Evolutionary conservation across 345 rosid genomes (phyloP).

Genomic region (Moringa oleifera): DNA sequence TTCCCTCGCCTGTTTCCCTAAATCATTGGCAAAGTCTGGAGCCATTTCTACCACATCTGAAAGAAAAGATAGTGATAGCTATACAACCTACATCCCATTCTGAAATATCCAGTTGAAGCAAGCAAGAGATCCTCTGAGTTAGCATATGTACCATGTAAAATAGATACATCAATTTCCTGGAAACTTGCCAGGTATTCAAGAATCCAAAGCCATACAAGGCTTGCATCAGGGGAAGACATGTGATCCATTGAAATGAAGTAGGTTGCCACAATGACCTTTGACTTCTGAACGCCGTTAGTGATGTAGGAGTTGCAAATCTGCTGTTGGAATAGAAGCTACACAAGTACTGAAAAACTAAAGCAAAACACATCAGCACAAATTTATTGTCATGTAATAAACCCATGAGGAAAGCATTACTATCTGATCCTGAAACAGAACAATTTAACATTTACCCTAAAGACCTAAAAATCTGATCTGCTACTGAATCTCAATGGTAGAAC

Average conservation of each 20-base stretch:
- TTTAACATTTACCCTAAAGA: too few species aligned
- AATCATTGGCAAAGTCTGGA: slow-evolving; percentile 27
- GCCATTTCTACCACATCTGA: slow-evolving; percentile 43
- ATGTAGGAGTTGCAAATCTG: too few species aligned
- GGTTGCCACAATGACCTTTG: too few species aligned
- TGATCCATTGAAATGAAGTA: slow-evolving; percentile 8
- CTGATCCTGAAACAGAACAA: too few species aligned
- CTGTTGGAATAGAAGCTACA: too few species aligned
- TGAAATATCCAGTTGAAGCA: not conserved
- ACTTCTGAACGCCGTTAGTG: too few species aligned
- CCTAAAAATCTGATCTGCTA: too few species aligned
- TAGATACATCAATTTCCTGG: slow-evolving; percentile 25
- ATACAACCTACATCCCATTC: not conserved
- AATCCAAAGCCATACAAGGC: slow-evolving; percentile 47
- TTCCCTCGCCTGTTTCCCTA: slow-evolving; percentile 35
- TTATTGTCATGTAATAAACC: too few species aligned
- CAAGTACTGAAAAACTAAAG: too few species aligned
- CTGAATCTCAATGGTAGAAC: too few species aligned
- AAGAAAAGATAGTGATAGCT: not conserved
- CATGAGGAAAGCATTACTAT: too few species aligned
- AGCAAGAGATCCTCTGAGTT: not conserved
- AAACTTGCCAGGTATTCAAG: slow-evolving; percentile 47
- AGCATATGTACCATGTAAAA: slow-evolving; percentile 39
- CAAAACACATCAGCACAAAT: too few species aligned
- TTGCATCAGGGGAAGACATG: slow-evolving; percentile 12